phyloP scores from a whole-genome alignment of 2,329 filamentous ascomycete species.

The Aspergillus sp. region DNA sequence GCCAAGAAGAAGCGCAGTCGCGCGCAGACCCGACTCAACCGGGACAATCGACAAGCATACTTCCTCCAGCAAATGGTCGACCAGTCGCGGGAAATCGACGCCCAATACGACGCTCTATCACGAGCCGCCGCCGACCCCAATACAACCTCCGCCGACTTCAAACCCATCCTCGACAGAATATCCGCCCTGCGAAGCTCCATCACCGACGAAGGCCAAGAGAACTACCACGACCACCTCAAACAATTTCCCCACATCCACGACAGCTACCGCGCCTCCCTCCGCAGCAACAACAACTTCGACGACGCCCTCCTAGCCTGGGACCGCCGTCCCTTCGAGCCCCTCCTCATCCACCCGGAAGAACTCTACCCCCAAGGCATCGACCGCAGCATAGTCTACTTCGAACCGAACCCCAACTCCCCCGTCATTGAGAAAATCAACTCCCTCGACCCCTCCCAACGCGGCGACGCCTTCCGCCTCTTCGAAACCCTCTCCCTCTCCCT shows the following conservation, averaged over 20 bases:
- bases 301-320: slow-evolving; percentile 67
- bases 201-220: slow-evolving; percentile 3
- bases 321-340: slow-evolving; percentile 68
- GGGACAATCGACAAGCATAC: slow-evolving; percentile 28
- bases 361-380: slow-evolving; percentile 61
- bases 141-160: slow-evolving; percentile 21
- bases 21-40: slow-evolving; percentile 23
- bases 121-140: slow-evolving; percentile 29
- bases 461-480: slow-evolving; percentile 27
- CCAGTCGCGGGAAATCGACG: slow-evolving; percentile 30
- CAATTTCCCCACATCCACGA: slow-evolving; percentile 54
- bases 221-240: slow-evolving; percentile 29
- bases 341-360: slow-evolving; percentile 61
- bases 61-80: slow-evolving; percentile 20
- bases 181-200: slow-evolving; percentile 13
- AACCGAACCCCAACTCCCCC: slow-evolving; percentile 31
- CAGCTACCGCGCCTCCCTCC: slow-evolving; percentile 44
- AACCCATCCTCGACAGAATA: slow-evolving; percentile 26
- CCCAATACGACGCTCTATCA: slow-evolving; percentile 26
- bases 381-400: slow-evolving; percentile 39
- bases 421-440: slow-evolving; percentile 23
- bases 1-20: slow-evolving; percentile 27
- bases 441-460: slow-evolving; percentile 18
- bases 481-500: slow-evolving; percentile 30
- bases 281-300: slow-evolving; percentile 39